Base-by-base conservation (phyloP, 768 basidiomycete species). In the Chalciporus piperatus region DNA sequence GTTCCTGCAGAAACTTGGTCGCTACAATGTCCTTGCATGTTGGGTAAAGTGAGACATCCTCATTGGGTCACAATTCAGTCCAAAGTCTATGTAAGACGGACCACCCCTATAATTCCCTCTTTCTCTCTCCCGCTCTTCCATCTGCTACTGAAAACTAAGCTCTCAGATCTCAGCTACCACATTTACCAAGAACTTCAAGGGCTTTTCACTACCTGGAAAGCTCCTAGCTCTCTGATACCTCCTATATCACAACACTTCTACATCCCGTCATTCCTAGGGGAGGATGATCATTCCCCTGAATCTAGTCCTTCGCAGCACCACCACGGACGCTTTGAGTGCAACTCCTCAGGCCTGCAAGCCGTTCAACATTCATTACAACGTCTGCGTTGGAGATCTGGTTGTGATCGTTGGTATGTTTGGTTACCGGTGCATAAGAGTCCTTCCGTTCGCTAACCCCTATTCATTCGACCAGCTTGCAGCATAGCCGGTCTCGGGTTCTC, bases 311-410 rank as follows among this genome's bases (percentile, higher is more conserved):
- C 43, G 52, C 28, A 12, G 6, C 32, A 0, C 6, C 30, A 13
- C 3, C 30, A 32, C 30, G 30, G 11, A 16, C 2, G 17, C 16
- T 16, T 37, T 14, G 6, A 0, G 16, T 10, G 9, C 6, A 19
- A 3, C 52, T 4, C 55, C 58, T 20, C 42, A 39, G 1, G 10
- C 25, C 1, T 66, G 66, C 41, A 44, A 32, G 16, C 50, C 55
- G 13, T 53, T 60, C 32, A 46, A 51, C 1, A 1, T 55, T 27
- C 16, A 46, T 0, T 52, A 46, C 14, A 53, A 45, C 3, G 56
- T 68, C 4, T 65, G 66, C 14, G 14, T 65, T 4, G 64, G 66
- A 0, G 60, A 65, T 47, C 11, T 65, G 17, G 25, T 65, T 35
- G 56, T 50, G 3, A 60, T 68, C 35, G 3, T 65, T 8, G 66